phyloP scores from a whole-genome alignment of 345 rosid genomes.

The Pelargonium nanum region DNA sequence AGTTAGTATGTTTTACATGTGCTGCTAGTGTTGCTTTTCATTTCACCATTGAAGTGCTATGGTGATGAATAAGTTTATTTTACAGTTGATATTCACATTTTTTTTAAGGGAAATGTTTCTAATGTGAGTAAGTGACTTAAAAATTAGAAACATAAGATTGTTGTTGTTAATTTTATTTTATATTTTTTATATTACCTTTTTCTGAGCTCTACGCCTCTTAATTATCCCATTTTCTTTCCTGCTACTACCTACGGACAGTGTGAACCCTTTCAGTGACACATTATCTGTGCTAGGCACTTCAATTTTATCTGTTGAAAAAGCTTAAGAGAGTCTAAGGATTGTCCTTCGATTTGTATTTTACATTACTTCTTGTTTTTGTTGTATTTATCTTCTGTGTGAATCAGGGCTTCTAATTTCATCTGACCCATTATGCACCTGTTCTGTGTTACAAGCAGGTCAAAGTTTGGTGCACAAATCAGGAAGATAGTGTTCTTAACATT shows the following conservation, averaged over 20 bases:
- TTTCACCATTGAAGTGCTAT: neutral
- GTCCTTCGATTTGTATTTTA: neutral
- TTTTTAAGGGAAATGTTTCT: neutral
- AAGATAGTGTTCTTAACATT: conserved; percentile 85
- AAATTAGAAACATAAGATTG: neutral
- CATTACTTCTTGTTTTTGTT: neutral
- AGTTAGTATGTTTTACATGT: neutral
- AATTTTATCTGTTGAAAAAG: neutral
- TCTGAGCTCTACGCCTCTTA: too few relatives aligned
- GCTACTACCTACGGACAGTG: too few relatives aligned
- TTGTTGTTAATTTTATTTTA: neutral
- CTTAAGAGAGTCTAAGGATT: neutral
- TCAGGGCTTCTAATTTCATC: neutral
- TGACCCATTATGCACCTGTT: conserved; percentile 10
- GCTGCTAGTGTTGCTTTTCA: neutral
- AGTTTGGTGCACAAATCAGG: conserved; percentile 97
- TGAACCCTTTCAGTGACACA: too few relatives aligned
- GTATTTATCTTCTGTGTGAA: neutral
- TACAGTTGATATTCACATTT: neutral
- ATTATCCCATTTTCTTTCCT: too few relatives aligned
- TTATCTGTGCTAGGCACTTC: too few relatives aligned
- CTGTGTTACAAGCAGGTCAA: conserved; percentile 51
- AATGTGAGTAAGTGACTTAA: neutral
- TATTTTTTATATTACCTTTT: too few relatives aligned
- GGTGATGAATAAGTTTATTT: neutral